Base-by-base conservation (phyloP, 768 basidiomycete genomes). In the Polyporus arcularius region DNA sequence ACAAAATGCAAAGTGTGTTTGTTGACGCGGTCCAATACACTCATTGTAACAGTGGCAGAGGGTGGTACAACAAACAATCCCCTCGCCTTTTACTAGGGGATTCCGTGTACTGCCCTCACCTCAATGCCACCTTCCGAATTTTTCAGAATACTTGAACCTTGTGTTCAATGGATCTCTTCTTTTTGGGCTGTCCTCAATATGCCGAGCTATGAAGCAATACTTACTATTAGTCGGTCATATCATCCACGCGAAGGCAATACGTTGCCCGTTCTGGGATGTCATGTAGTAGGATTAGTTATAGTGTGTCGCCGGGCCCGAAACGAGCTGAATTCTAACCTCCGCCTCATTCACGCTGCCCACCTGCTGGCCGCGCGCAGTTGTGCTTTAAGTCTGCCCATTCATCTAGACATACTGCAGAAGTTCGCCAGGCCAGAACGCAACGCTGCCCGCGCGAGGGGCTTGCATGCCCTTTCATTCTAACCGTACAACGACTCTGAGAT, bases 11-110 rank as follows among this genome's bases (percentile, higher is more conserved):
- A 28, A 59, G 60, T 11, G 32, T 11, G 8, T 38, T 18, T 7
- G 2, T 15, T 14, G 6, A 18, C 15, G 4, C 15, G 3, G 16
- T 16, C 26, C 26, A 11, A 1, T 38, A 12, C 1, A n/a, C 43
- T 43, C 12, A 42, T 7, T 26, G 2, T 3, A 4, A 7, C 26
- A 40, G 53, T 60, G 59, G 59, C 59, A 55, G 63, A 60, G 55
- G 61, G 55, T 55, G 55, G 61, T 65, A 51, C 65, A 65, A 65
- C 18, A 32, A 30, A 63, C 61, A 66, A 66, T 66, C 65, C 65
- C 65, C 65, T 66, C 65, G 65, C 65, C 65, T 66, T 66, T 66
- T 66, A 66, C 65, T 66, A 66, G 65, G 65, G 65, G 65, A 63
- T 66, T 66, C 65, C 65, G 65, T 66, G 65, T 63, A 55, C 50